A percentile compares a stretch with the other conserved stretches of the same genome.
phyloP scores from a whole-genome alignment of 345 rosid species.

The Atalantia buxifolia region DNA sequence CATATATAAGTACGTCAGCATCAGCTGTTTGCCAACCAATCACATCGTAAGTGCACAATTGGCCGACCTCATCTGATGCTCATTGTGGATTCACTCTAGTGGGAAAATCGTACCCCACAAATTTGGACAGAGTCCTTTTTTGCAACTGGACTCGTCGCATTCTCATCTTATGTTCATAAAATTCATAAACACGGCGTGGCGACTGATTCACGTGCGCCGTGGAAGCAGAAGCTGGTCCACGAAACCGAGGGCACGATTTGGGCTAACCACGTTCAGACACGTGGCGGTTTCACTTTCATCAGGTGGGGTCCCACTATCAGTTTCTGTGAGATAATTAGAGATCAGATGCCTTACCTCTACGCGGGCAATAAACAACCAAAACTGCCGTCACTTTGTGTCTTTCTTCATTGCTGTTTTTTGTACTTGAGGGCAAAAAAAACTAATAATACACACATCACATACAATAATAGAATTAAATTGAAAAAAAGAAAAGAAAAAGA shows the following conservation, averaged over 20 bases:
- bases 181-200: background rate
- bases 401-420: background rate
- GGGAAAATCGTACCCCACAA: background rate
- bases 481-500: background rate
- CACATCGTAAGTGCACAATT: background rate
- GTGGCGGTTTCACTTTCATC: background rate
- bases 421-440: background rate
- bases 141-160: no score
- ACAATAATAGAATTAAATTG: no score
- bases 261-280: background rate
- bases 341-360: no score
- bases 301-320: background rate
- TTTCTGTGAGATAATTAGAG: background rate
- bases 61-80: background rate
- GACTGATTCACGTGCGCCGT: background rate
- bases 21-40: conserved; percentile 2
- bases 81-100: background rate
- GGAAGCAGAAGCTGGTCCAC: background rate
- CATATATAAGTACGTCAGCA: background rate
- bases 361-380: conserved; percentile 4
- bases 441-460: no score
- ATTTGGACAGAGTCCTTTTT: background rate
- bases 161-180: background rate
- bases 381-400: conserved; percentile 19
- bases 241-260: no score